A percentile compares a stretch with the other conserved stretches of the same genome.
phyloP scores from a whole-genome alignment of 2,329 filamentous ascomycete genomes.

The Colletotrichum endophyticum region DNA sequence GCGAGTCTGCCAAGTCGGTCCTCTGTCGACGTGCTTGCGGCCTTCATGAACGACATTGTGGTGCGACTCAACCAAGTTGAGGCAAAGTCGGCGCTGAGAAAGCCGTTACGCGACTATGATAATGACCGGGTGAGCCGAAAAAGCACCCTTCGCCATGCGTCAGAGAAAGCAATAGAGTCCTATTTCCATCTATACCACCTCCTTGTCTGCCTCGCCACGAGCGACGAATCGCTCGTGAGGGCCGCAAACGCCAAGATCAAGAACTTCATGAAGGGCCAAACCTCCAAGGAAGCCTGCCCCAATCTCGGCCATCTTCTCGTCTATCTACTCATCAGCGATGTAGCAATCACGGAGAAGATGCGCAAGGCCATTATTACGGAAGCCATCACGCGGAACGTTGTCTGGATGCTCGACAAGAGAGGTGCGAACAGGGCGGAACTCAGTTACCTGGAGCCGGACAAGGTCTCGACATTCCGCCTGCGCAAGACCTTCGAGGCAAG shows the following conservation, averaged over 20 bases:
- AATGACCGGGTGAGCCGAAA: conserved; percentile 19
- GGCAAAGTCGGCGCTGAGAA: neutral
- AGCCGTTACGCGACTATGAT: neutral
- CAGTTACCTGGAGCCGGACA: conserved; percentile 46
- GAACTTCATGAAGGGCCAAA: conserved; percentile 41
- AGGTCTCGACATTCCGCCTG: conserved; percentile 49
- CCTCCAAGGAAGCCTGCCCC: conserved; percentile 45
- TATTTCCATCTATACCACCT: conserved; percentile 59
- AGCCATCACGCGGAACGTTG: conserved; percentile 54
- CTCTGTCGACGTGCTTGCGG: conserved; percentile 41
- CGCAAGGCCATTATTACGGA: conserved; percentile 50
- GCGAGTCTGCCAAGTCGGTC: conserved; percentile 21
- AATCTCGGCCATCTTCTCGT: conserved; percentile 55
- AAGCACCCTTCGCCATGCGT: conserved; percentile 50
- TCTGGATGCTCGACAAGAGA: conserved; percentile 50
- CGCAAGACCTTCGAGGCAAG: conserved; percentile 49
- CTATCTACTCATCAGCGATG: conserved; percentile 48
- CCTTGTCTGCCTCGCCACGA: conserved; percentile 49
- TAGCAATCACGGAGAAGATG: conserved; percentile 41
- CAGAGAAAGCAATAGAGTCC: conserved; percentile 57
- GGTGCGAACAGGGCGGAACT: conserved; percentile 46
- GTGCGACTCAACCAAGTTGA: conserved; percentile 46
- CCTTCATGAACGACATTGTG: conserved; percentile 57
- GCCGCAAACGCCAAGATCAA: conserved; percentile 44
- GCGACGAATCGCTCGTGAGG: conserved; percentile 35